A percentile compares a stretch with the other conserved stretches of the same genome.
Evolutionary conservation across 192 early-diverging fungal species (phyloP).

Genomic region (Borealophlyctis nickersoniae): DNA sequence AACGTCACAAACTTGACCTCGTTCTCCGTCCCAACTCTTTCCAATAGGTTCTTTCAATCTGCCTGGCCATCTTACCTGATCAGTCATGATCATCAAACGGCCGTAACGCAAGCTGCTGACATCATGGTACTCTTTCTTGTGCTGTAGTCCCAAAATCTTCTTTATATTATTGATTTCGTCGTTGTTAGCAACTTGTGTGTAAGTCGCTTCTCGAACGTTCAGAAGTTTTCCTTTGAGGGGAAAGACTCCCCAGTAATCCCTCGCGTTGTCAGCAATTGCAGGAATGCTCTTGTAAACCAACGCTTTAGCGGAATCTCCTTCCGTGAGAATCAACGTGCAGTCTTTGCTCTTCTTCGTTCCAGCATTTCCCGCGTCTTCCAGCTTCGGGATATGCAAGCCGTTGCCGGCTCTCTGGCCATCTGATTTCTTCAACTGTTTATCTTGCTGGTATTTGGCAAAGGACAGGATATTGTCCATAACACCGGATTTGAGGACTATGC

Average conservation of each 20-base stretch:
- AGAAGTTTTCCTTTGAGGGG: constrained; percentile 95
- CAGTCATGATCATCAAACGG: constrained; percentile 96
- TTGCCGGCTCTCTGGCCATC: constrained; percentile 70
- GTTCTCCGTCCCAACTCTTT: too few species aligned
- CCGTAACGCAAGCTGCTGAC: constrained; percentile 84
- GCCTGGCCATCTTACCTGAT: constrained; percentile 67
- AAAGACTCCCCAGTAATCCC: constrained; percentile 91
- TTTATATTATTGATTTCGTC: constrained; percentile 87
- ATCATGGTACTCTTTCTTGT: constrained; percentile 73
- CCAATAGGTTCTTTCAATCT: too few species aligned
- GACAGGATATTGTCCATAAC: constrained; percentile 79
- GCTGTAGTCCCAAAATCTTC: constrained; percentile 89
- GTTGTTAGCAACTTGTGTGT: constrained; percentile 69
- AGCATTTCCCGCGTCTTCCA: constrained; percentile 93
- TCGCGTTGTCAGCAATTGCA: constrained; percentile 82
- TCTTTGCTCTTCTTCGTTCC: constrained; percentile 66
- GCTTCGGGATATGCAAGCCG: constrained; percentile 84
- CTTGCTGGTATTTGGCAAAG: constrained; percentile 67
- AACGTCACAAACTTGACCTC: too few species aligned
- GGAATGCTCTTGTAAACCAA: constrained; percentile 82
- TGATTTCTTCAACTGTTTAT: constrained; percentile 80
- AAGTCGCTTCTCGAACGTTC: constrained; percentile 87
- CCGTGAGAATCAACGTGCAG: constrained; percentile 95
- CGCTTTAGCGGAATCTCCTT: constrained; percentile 94
- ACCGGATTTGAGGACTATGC: constrained; percentile 72